Evolutionary conservation across 2,329 filamentous ascomycete genomes (phyloP).

Genomic region (Calonectria ilicicola): DNA sequence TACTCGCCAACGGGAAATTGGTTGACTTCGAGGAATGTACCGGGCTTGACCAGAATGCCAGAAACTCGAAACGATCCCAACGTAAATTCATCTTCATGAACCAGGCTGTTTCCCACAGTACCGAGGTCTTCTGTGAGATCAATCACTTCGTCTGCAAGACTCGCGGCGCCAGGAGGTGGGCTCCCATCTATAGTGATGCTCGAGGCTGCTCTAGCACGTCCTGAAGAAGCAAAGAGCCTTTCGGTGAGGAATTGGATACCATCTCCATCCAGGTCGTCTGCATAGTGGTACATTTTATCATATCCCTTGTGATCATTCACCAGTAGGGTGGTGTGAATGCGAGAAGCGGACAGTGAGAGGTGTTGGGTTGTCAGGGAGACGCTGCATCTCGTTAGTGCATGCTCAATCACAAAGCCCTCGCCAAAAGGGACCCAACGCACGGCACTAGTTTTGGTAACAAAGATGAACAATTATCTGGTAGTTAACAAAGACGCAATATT

Average conservation of each 20-base stretch:
- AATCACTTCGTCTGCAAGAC: slow-evolving; percentile 42
- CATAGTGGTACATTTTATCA: not conserved
- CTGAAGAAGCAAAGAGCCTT: not conserved
- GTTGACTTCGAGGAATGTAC: slow-evolving; percentile 46
- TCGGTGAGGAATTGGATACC: slow-evolving; percentile 34
- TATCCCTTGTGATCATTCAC: not conserved
- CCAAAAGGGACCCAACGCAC: not conserved
- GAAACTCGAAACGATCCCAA: slow-evolving; percentile 31
- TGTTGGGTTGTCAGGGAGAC: not conserved
- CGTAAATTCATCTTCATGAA: slow-evolving; percentile 38
- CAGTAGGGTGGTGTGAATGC: not conserved
- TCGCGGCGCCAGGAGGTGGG: not conserved
- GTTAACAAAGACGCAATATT: not conserved
- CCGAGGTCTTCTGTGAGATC: slow-evolving; percentile 48
- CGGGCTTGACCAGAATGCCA: slow-evolving; percentile 31
- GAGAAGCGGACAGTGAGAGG: too few species aligned
- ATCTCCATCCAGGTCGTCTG: slow-evolving; percentile 17
- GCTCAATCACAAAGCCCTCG: not conserved
- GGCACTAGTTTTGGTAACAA: not conserved
- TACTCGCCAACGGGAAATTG: slow-evolving; percentile 36
- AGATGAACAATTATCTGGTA: not conserved
- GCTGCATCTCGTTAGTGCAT: not conserved
- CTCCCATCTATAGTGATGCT: slow-evolving; percentile 40
- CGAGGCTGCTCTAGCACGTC: slow-evolving; percentile 23
- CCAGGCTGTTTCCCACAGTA: slow-evolving; percentile 15